A percentile compares a stretch with the other conserved stretches of the same genome.
Evolutionary conservation across 2,329 filamentous ascomycete species (phyloP).

Genomic region (Teratosphaeriaceae sp.): DNA sequence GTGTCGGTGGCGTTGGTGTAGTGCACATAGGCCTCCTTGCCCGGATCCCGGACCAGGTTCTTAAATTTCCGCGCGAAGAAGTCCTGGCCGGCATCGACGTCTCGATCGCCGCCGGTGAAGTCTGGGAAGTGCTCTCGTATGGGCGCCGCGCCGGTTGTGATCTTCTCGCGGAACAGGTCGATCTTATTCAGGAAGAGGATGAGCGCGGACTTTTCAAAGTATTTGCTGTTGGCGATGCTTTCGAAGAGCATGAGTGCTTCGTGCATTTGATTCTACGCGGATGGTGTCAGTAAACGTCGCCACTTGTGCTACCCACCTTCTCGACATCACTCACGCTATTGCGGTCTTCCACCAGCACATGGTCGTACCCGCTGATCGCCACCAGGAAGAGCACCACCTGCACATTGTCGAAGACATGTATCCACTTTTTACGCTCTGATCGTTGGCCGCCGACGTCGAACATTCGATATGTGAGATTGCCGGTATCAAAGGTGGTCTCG

Average conservation of each 20-base stretch:
- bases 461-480: conserved; percentile 91
- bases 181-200: conserved; percentile 50
- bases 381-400: conserved; percentile 90
- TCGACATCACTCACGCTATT: conserved; percentile 64
- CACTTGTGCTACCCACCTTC: neutral
- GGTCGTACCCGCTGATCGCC: conserved; percentile 92
- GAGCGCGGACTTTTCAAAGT: conserved; percentile 45
- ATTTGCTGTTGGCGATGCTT: conserved; percentile 46
- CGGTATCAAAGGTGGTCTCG: conserved; percentile 87
- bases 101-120: conserved; percentile 37
- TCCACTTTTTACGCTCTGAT: conserved; percentile 96
- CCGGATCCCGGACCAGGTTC: conserved; percentile 43
- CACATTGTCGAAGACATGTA: conserved; percentile 92
- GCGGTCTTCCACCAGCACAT: conserved; percentile 92
- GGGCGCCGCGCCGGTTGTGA: conserved; percentile 38
- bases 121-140: conserved; percentile 46
- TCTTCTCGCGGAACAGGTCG: conserved; percentile 46
- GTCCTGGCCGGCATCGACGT: conserved; percentile 42
- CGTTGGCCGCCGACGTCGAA: conserved; percentile 90
- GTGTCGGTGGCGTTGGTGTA: conserved; percentile 49
- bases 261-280: conserved; percentile 48
- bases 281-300: conserved; percentile 6
- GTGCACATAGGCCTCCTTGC: conserved; percentile 47
- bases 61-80: conserved; percentile 48
- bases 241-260: conserved; percentile 49